A percentile compares a stretch with the other conserved stretches of the same genome.
Conservation (phyloP, 164 flowering plant genomes). For the Tetracentron sinense region DNA sequence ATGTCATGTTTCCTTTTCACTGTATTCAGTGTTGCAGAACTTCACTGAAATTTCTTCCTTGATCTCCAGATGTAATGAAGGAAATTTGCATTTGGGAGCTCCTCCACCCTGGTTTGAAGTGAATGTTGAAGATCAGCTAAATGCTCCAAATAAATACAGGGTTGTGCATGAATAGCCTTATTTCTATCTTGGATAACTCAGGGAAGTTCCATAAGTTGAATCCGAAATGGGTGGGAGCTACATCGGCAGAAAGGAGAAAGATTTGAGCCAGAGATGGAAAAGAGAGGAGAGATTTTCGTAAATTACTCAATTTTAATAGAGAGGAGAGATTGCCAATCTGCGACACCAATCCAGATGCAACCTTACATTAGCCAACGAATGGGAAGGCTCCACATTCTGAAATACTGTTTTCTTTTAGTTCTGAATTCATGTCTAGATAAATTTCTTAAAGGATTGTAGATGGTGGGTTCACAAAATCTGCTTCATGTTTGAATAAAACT, state of each 20-base stretch:
- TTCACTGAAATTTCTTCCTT: constrained; percentile 33
- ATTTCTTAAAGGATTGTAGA: background rate
- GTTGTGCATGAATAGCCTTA: constrained; percentile 8
- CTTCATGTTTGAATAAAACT: background rate
- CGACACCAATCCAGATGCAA: constrained; percentile 36
- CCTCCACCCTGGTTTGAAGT: constrained; percentile 84
- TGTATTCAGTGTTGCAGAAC: constrained; percentile 35
- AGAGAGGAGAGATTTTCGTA: constrained; percentile 87
- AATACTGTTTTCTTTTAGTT: background rate
- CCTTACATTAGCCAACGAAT: constrained; percentile 82
- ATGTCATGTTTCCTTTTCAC: constrained; percentile 7
- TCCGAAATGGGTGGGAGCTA: constrained; percentile 91
- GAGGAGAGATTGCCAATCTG: constrained; percentile 94
- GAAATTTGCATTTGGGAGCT: constrained; percentile 88
- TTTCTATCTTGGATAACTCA: constrained; percentile 19
- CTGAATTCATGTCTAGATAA: background rate
- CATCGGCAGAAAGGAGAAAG: constrained; percentile 94
- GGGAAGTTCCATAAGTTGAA: constrained; percentile 55
- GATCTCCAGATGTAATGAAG: constrained; percentile 24
- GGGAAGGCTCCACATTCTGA: constrained; percentile 39
- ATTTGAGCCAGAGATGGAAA: constrained; percentile 82
- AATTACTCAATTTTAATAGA: no score
- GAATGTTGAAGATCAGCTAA: constrained; percentile 30
- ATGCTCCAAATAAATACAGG: constrained; percentile 19
- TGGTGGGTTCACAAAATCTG: background rate